A percentile compares a stretch with the other conserved stretches of the same genome.
These are phyloP conservation scores for Rubus idaeus DNA, from an alignment of 306 rosid species.

Conservation along the genomic window DNA sequence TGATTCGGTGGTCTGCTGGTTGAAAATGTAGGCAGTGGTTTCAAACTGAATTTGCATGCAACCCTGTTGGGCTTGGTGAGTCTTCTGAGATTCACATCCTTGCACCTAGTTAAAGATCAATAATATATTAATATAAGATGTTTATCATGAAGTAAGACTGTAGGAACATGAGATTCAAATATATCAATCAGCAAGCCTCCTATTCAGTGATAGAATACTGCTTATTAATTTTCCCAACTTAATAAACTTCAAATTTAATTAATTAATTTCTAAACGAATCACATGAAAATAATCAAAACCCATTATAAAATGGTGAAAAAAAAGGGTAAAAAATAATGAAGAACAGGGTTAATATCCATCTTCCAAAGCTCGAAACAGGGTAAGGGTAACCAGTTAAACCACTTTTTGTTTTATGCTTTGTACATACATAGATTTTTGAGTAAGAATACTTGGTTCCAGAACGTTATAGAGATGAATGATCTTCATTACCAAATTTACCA, in stretches of 20 bases:
- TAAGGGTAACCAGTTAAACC: no score
- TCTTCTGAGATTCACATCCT: constrained; percentile 17
- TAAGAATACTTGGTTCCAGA: neutral
- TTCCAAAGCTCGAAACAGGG: neutral
- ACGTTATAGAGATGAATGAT: neutral
- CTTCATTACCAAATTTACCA: neutral
- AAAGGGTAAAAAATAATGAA: no score
- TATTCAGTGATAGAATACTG: neutral
- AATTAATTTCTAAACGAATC: neutral
- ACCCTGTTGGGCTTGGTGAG: constrained; percentile 14
- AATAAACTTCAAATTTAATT: neutral
- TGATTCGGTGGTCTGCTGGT: neutral
- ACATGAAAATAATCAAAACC: neutral
- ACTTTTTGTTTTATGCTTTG: neutral
- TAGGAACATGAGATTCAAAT: neutral
- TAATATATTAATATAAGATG: neutral
- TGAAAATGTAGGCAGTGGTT: constrained; percentile 11
- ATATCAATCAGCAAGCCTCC: neutral
- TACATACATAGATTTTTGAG: neutral
- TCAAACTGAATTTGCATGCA: constrained; percentile 13
- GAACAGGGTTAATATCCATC: neutral
- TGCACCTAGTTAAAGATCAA: constrained; percentile 29
- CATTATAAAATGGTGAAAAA: no score
- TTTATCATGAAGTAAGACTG: neutral
- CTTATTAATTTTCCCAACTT: neutral